phyloP scores from a whole-genome alignment of 805 yeast species.

The Maudiozyma pseudohumilis region DNA sequence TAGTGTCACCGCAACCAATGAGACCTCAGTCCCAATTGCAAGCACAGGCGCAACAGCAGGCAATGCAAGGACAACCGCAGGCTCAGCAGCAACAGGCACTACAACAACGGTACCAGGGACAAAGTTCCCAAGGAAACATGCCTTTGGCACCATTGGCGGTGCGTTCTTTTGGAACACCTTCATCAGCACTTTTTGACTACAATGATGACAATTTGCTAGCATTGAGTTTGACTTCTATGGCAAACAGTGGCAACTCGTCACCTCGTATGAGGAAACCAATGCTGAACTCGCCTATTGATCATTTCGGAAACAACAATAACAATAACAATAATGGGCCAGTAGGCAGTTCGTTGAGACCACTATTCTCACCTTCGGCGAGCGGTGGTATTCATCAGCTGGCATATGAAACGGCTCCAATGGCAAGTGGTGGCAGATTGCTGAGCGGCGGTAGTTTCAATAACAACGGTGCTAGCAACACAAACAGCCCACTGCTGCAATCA shows the following conservation, averaged over 20 bases:
- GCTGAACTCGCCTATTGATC: constrained; percentile 19
- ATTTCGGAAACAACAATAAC: neutral
- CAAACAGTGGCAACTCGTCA: constrained; percentile 28
- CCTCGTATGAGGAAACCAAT: constrained; percentile 25
- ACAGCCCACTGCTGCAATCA: constrained; percentile 4
- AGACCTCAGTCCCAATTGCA: neutral
- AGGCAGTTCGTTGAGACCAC: constrained; percentile 2
- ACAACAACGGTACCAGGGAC: neutral
- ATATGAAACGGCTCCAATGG: constrained; percentile 11
- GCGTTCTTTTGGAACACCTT: constrained; percentile 6
- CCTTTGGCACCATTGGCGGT: constrained; percentile 6
- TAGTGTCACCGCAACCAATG: constrained; percentile 4
- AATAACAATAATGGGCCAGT: constrained; percentile 2
- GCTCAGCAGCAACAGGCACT: neutral
- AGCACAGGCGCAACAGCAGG: neutral
- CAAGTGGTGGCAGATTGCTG: constrained; percentile 2
- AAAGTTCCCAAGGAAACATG: neutral
- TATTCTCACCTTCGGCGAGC: constrained; percentile 8
- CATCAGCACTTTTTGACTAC: constrained; percentile 20
- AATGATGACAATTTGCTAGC: constrained; percentile 30
- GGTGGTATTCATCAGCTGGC: constrained; percentile 10
- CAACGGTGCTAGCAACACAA: constrained; percentile 1
- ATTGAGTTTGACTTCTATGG: constrained; percentile 29
- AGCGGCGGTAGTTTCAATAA: neutral
- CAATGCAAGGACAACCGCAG: neutral